phyloP scores from a whole-genome alignment of 805 yeast genomes.

The Metschnikowia cerradonensis region DNA sequence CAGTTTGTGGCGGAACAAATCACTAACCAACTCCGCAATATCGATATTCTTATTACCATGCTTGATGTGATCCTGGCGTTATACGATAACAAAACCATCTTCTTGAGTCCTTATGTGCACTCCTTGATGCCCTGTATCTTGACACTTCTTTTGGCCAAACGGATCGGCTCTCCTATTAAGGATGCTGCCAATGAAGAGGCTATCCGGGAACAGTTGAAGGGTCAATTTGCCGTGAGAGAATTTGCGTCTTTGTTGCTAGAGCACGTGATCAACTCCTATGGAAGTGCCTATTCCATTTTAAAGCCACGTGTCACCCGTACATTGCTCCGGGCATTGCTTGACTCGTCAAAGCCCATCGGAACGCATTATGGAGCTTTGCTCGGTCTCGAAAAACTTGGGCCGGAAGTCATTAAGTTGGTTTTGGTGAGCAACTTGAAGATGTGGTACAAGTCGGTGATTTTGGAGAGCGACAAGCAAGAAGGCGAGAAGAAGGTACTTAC shows the following conservation, averaged over 20 bases:
- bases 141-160: conserved; percentile 83
- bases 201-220: conserved; percentile 26
- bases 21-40: conserved; percentile 76
- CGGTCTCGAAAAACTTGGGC: conserved; percentile 80
- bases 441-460: conserved; percentile 68
- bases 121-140: conserved; percentile 95
- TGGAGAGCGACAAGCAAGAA: conserved; percentile 34
- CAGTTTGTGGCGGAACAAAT: conserved; percentile 95
- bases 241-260: conserved; percentile 81
- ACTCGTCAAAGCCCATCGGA: conserved; percentile 76
- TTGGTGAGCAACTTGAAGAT: conserved; percentile 78
- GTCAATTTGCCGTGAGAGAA: conserved; percentile 67
- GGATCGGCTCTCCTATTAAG: conserved; percentile 58
- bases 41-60: conserved; percentile 73
- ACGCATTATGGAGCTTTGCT: conserved; percentile 89
- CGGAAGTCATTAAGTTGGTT: conserved; percentile 80
- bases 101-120: conserved; percentile 92
- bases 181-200: conserved; percentile 30
- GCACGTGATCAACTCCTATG: conserved; percentile 74
- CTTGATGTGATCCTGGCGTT: conserved; percentile 84
- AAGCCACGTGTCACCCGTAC: conserved; percentile 95
- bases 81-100: conserved; percentile 76
- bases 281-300: conserved; percentile 80
- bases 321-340: conserved; percentile 82
- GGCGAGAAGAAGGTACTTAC: conserved; percentile 47